These are phyloP conservation scores for Chaetomium sp. DNA, from an alignment of 2,329 filamentous ascomycete genomes.

Conservation along the genomic window DNA sequence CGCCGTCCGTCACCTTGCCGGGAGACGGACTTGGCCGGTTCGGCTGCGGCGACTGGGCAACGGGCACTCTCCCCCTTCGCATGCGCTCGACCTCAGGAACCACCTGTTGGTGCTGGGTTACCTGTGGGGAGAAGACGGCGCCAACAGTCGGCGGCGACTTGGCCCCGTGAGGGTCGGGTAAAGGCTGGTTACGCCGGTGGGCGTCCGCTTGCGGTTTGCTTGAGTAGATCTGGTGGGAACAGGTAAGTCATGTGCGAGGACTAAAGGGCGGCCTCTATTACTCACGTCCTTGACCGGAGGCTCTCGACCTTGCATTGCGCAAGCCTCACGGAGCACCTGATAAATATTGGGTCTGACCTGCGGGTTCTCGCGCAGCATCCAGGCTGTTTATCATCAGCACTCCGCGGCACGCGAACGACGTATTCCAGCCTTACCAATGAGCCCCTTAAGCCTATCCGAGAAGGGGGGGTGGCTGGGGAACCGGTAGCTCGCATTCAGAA, in stretches of 20 bases:
- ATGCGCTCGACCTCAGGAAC: constrained; percentile 93
- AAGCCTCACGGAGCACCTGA: constrained; percentile 84
- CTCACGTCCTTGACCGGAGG: constrained; percentile 87
- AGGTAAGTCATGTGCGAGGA: constrained; percentile 24
- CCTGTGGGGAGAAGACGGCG: constrained; percentile 73
- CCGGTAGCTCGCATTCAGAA: constrained; percentile 91
- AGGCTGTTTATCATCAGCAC: constrained; percentile 56
- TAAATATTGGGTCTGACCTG: constrained; percentile 85
- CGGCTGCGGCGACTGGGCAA: constrained; percentile 46
- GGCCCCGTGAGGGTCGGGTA: constrained; percentile 52
- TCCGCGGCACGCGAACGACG: neutral
- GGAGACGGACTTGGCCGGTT: constrained; percentile 68
- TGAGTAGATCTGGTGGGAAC: constrained; percentile 67
- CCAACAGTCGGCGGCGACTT: constrained; percentile 68
- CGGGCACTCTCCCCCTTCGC: constrained; percentile 76
- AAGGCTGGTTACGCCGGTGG: constrained; percentile 54
- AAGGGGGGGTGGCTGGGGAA: constrained; percentile 88
- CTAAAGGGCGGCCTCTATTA: constrained; percentile 27
- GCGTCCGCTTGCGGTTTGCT: constrained; percentile 65
- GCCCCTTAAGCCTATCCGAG: constrained; percentile 82
- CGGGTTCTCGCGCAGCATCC: constrained; percentile 86
- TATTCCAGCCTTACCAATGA: constrained; percentile 69
- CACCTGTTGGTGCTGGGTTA: constrained; percentile 66
- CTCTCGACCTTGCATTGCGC: constrained; percentile 83
- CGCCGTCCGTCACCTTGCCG: constrained; percentile 67